Conservation (phyloP, 2,329 filamentous ascomycete genomes). For the Periconia sp. region DNA sequence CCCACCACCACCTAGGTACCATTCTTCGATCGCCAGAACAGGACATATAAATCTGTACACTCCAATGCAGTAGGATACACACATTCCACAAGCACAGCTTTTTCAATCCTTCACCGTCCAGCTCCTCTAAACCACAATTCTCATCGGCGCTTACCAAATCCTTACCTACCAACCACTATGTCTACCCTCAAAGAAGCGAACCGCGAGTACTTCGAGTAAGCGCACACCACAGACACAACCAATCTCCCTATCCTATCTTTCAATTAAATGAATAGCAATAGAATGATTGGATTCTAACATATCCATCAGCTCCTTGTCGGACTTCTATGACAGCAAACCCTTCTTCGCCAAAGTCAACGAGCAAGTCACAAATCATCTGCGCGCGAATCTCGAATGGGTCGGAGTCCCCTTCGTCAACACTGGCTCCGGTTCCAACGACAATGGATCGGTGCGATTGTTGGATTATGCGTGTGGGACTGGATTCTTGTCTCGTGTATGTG, state of each 20-base stretch:
- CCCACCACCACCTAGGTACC: not conserved
- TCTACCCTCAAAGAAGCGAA: constrained; percentile 36
- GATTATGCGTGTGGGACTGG: constrained; percentile 80
- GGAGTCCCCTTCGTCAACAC: constrained; percentile 57
- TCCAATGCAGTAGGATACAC: not conserved
- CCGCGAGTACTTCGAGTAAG: constrained; percentile 40
- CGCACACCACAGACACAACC: not conserved
- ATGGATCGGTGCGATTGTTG: constrained; percentile 55
- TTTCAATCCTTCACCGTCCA: not conserved
- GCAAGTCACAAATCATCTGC: constrained; percentile 58
- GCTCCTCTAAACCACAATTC: not conserved
- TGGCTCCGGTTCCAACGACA: constrained; percentile 30
- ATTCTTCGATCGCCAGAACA: not conserved
- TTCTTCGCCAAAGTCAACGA: constrained; percentile 56
- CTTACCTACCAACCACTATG: constrained; percentile 4
- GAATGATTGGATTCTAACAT: constrained; percentile 2
- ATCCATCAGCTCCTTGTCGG: constrained; percentile 52
- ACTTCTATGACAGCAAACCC: constrained; percentile 57
- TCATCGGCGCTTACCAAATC: not conserved
- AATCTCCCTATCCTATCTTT: not conserved
- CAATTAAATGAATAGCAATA: not conserved
- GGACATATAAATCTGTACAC: not conserved
- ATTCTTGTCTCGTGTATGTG: constrained; percentile 62
- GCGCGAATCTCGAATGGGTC: constrained; percentile 60
- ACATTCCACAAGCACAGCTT: not conserved